Evolutionary conservation across 2,329 filamentous ascomycete species (phyloP).

Genomic region (Ophiostoma quercus): DNA sequence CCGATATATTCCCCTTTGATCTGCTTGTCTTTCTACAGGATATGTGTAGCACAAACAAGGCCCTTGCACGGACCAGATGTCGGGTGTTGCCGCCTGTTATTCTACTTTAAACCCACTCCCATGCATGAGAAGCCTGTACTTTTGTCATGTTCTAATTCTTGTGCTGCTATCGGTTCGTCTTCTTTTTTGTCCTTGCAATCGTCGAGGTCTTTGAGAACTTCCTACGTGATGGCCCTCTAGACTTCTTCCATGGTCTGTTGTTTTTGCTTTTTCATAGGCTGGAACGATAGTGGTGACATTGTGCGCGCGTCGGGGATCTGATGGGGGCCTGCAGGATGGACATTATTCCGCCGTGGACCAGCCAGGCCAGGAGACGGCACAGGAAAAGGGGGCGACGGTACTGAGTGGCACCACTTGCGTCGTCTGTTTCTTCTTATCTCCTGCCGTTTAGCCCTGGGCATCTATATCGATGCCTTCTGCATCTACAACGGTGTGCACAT

Average conservation of each 20-base stretch:
- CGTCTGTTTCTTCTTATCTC: not conserved
- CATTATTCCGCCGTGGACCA: not conserved
- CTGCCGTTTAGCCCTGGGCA: not conserved
- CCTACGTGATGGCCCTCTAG: not conserved
- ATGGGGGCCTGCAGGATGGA: not conserved
- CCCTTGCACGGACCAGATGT: constrained; percentile 5
- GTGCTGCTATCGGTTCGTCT: not conserved
- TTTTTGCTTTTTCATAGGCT: not conserved
- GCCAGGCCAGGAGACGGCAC: not conserved
- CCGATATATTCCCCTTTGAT: not conserved
- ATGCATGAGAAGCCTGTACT: constrained; percentile 5
- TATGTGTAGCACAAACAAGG: constrained; percentile 5
- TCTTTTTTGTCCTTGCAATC: not conserved
- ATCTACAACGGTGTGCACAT: not conserved
- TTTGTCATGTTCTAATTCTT: not conserved
- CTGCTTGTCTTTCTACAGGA: not conserved
- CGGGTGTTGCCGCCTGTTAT: constrained; percentile 1
- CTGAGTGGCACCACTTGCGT: not conserved
- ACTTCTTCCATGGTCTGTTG: not conserved
- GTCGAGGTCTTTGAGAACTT: too few species aligned
- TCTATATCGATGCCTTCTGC: too few species aligned
- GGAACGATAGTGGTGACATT: not conserved
- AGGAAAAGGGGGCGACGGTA: not conserved
- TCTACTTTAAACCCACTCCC: constrained; percentile 1
- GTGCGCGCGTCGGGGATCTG: not conserved